Evolutionary conservation across 2,329 filamentous ascomycete species (phyloP).

Genomic region (Claviceps purpurea): DNA sequence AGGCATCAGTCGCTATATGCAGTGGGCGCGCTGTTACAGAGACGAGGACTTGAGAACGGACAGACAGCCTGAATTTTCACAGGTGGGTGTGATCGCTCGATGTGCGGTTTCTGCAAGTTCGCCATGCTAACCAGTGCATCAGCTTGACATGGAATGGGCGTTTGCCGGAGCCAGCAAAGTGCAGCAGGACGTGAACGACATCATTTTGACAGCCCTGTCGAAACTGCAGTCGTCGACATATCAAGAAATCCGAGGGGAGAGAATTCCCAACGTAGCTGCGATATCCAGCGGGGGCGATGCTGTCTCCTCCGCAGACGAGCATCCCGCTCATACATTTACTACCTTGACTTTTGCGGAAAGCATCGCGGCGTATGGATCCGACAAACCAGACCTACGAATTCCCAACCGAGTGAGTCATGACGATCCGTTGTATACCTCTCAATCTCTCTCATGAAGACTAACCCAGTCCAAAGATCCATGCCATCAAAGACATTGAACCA

Average conservation of each 20-base stretch:
- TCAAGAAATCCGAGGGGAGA: conserved; percentile 36
- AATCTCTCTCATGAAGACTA: conserved; percentile 6
- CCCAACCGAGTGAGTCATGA: conserved; percentile 41
- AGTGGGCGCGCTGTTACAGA: conserved; percentile 88
- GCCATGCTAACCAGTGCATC: conserved; percentile 2
- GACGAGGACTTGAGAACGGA: conserved; percentile 91
- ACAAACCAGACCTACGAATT: conserved; percentile 84
- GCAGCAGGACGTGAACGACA: conserved; percentile 21
- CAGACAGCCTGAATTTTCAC: conserved; percentile 91
- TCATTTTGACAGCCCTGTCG: conserved; percentile 17
- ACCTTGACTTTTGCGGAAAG: conserved; percentile 28
- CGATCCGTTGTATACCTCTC: not conserved
- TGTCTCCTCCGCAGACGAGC: conserved; percentile 7
- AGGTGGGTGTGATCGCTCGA: conserved; percentile 33
- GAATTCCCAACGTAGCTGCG: conserved; percentile 18
- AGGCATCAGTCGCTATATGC: conserved; percentile 71
- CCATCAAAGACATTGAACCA: conserved; percentile 43
- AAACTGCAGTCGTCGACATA: conserved; percentile 39
- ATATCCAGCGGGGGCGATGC: conserved; percentile 8
- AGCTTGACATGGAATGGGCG: conserved; percentile 89
- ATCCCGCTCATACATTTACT: conserved; percentile 19
- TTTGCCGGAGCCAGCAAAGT: conserved; percentile 48
- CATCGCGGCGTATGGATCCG: conserved; percentile 70
- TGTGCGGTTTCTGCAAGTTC: not conserved
- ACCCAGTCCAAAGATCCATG: conserved; percentile 38